Conservation (phyloP, 164 flowering plant species). For the Piper longum region DNA sequence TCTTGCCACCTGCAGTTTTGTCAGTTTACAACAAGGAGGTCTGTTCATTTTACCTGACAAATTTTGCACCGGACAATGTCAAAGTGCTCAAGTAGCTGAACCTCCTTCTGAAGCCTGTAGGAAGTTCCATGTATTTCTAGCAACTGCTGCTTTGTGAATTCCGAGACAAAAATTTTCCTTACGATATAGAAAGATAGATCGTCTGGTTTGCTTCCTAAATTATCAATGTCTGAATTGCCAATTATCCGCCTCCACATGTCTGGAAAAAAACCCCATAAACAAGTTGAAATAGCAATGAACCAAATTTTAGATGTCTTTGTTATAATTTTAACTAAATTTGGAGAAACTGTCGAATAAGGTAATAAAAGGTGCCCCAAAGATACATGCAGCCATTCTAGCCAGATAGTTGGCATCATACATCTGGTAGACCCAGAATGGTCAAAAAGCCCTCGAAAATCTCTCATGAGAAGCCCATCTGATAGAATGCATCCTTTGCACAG, state of each 20-base stretch:
- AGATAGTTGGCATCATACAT: conserved; percentile 87
- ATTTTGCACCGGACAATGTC: conserved; percentile 67
- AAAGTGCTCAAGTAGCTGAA: conserved; percentile 65
- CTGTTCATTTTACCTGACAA: conserved; percentile 44
- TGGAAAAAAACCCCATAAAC: too few species aligned
- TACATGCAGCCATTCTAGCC: conserved; percentile 77
- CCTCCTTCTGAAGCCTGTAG: conserved; percentile 75
- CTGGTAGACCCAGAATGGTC: conserved; percentile 82
- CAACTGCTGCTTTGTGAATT: conserved; percentile 69
- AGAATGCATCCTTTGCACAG: conserved; percentile 9
- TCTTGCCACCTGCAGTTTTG: background rate
- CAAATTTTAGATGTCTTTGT: too few species aligned
- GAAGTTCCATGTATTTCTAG: conserved; percentile 81
- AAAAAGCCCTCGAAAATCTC: conserved; percentile 52
- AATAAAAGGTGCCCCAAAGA: conserved; percentile 3
- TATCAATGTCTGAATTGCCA: conserved; percentile 60
- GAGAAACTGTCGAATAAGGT: too few species aligned
- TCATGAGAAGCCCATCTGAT: conserved; percentile 10
- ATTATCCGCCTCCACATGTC: conserved; percentile 24
- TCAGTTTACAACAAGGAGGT: background rate
- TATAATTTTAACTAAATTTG: too few species aligned
- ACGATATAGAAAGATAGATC: conserved; percentile 72
- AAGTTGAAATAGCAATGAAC: too few species aligned
- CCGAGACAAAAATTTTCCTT: conserved; percentile 84
- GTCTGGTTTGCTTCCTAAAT: conserved; percentile 56